Conservation (phyloP, 2,329 filamentous ascomycete species). For the Xylaria sp. region DNA sequence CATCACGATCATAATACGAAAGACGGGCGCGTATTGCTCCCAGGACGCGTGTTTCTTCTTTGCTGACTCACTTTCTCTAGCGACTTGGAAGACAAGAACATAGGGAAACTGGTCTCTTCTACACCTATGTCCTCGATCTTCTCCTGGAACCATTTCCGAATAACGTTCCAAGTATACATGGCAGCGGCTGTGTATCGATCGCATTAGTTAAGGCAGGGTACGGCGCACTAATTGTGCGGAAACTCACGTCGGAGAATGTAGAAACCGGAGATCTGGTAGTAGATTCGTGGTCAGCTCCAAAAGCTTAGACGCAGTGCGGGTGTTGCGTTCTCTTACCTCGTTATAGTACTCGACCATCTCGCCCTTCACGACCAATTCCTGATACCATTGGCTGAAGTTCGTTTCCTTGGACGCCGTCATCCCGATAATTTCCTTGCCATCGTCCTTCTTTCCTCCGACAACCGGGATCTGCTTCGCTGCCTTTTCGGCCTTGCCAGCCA, state of each 20-base stretch:
- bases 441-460: slow-evolving; percentile 65
- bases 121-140: slow-evolving; percentile 92
- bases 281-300: slow-evolving; percentile 13
- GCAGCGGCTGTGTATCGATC: slow-evolving; percentile 54
- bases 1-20: background rate
- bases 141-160: slow-evolving; percentile 73
- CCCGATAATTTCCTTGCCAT: slow-evolving; percentile 70
- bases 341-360: slow-evolving; percentile 97
- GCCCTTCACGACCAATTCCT: slow-evolving; percentile 95
- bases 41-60: background rate
- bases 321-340: slow-evolving; percentile 45
- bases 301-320: background rate
- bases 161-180: slow-evolving; percentile 74
- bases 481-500: slow-evolving; percentile 71
- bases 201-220: slow-evolving; percentile 24
- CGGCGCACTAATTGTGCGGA: background rate
- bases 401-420: slow-evolving; percentile 38
- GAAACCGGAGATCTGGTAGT: slow-evolving; percentile 89
- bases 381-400: slow-evolving; percentile 95
- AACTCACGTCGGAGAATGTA: slow-evolving; percentile 81
- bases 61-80: slow-evolving; percentile 63
- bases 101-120: slow-evolving; percentile 94
- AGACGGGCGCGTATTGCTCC: background rate
- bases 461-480: slow-evolving; percentile 68
- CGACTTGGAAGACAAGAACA: slow-evolving; percentile 93